Percentiles rank a stretch among this genome's conserved stretches.
Conservation (phyloP, 495 filamentous ascomycete species). For the Trichocladium uniseriatum region DNA sequence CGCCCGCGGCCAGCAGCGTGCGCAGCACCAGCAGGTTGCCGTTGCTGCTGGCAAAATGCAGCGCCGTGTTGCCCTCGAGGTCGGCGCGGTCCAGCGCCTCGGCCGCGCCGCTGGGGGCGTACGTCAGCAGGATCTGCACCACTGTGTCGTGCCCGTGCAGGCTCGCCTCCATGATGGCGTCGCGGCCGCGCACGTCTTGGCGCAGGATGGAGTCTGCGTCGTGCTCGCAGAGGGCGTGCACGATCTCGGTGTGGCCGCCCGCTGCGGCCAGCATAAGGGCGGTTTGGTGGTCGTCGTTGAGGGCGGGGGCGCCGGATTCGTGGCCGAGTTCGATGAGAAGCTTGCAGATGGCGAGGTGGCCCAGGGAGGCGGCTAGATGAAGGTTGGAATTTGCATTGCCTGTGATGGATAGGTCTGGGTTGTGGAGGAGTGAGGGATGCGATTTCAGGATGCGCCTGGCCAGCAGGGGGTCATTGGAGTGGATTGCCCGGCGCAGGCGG, state of each 20-base stretch:
- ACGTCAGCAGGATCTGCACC: slow-evolving; percentile 51
- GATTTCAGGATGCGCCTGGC: slow-evolving; percentile 63
- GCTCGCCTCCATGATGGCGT: slow-evolving; percentile 50
- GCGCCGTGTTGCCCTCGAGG: slow-evolving; percentile 61
- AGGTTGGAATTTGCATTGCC: slow-evolving; percentile 61
- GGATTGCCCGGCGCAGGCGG: slow-evolving; percentile 64
- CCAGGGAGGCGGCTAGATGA: slow-evolving; percentile 62
- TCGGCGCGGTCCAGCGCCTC: slow-evolving; percentile 46
- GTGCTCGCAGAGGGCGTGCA: slow-evolving; percentile 44
- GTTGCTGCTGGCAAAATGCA: slow-evolving; percentile 58
- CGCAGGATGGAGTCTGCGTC: slow-evolving; percentile 38
- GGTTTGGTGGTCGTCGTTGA: slow-evolving; percentile 64
- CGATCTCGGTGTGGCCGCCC: slow-evolving; percentile 50
- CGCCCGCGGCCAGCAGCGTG: slow-evolving; percentile 55
- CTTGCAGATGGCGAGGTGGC: slow-evolving; percentile 52
- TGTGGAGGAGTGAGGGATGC: slow-evolving; percentile 57
- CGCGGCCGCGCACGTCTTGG: slow-evolving; percentile 47
- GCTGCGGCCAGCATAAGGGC: slow-evolving; percentile 55
- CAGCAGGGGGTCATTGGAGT: slow-evolving; percentile 58
- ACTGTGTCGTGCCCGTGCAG: slow-evolving; percentile 48
- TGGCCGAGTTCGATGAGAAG: slow-evolving; percentile 47
- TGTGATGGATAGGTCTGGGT: slow-evolving; percentile 52
- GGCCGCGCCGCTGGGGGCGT: slow-evolving; percentile 35
- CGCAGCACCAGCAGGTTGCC: slow-evolving; percentile 66
- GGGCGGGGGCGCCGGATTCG: slow-evolving; percentile 49